Percentiles rank a stretch among this genome's conserved stretches.
Conservation (phyloP, 306 rosid species). For the Quercus agrifolia region DNA sequence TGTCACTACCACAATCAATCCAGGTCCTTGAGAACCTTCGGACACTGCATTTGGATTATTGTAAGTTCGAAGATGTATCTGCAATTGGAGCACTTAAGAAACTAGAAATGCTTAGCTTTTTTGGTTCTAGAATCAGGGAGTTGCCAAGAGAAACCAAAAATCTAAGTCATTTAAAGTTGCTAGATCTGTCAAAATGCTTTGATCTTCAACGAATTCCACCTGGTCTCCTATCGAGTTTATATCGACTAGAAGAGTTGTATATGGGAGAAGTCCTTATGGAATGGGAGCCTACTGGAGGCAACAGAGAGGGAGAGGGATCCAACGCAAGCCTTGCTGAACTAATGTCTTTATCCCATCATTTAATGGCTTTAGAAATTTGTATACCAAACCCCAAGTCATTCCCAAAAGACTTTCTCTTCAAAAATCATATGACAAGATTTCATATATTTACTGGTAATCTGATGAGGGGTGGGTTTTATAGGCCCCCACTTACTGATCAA, state of each 20-base stretch:
- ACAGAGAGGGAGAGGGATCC: background rate
- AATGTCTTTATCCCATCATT: background rate
- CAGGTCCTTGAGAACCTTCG: background rate
- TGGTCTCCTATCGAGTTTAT: background rate
- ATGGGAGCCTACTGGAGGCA: background rate
- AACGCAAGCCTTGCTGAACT: constrained; percentile 19
- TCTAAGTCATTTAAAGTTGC: background rate
- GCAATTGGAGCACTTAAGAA: background rate
- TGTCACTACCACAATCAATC: background rate
- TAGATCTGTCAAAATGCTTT: background rate
- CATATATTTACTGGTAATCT: background rate
- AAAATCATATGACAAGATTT: no score
- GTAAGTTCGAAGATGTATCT: background rate
- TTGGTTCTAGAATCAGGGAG: background rate
- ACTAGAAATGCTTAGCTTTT: background rate
- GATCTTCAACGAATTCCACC: background rate
- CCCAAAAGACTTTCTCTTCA: no score
- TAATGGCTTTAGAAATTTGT: constrained; percentile 3
- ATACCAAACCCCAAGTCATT: background rate
- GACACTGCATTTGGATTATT: background rate
- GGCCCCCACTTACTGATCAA: background rate
- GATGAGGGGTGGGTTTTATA: background rate
- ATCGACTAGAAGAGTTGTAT: background rate
- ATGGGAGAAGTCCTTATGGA: no score
- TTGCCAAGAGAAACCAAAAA: background rate